Evolutionary conservation across 495 filamentous ascomycete genomes (phyloP).

Genomic region (Aspergillus kassunensis): DNA sequence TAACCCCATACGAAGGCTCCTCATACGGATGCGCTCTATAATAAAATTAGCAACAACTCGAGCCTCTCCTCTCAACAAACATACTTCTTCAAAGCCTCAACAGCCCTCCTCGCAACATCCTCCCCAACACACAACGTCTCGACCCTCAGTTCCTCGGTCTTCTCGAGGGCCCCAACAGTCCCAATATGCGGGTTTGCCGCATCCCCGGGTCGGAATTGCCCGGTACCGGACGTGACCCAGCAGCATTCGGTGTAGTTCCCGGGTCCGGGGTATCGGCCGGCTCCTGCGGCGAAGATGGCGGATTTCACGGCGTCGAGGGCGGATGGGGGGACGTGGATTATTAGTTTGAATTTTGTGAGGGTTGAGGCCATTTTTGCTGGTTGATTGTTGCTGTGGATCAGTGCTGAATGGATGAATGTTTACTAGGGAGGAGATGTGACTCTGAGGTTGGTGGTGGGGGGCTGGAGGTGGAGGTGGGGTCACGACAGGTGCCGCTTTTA

Average conservation of each 20-base stretch:
- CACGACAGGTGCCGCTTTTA: too few species aligned
- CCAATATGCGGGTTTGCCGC: slow-evolving; percentile 59
- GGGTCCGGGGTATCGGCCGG: slow-evolving; percentile 52
- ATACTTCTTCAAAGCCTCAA: slow-evolving; percentile 58
- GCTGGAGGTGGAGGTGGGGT: too few species aligned
- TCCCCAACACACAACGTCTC: slow-evolving; percentile 47
- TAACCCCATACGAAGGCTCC: slow-evolving; percentile 17
- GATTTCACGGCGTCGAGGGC: slow-evolving; percentile 49
- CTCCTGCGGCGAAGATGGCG: slow-evolving; percentile 62
- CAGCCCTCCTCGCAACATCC: slow-evolving; percentile 24
- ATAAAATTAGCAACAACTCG: neutral
- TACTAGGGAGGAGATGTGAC: too few species aligned
- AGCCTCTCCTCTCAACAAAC: slow-evolving; percentile 14
- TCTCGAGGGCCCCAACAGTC: slow-evolving; percentile 44
- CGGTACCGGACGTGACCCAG: slow-evolving; percentile 51
- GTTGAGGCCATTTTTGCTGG: slow-evolving; percentile 12
- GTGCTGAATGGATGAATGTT: too few species aligned
- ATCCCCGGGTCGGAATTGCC: slow-evolving; percentile 56
- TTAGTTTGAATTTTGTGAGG: slow-evolving; percentile 45
- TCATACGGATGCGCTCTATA: slow-evolving; percentile 22
- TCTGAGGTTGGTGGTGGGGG: too few species aligned
- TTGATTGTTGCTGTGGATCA: too few species aligned
- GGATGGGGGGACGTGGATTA: slow-evolving; percentile 54
- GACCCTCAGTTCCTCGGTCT: slow-evolving; percentile 47
- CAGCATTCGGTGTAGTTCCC: slow-evolving; percentile 61